These are phyloP conservation scores for Coniferiporia sulphurascens DNA, from an alignment of 1,284 basidiomycete genomes.

Conservation along the genomic window DNA sequence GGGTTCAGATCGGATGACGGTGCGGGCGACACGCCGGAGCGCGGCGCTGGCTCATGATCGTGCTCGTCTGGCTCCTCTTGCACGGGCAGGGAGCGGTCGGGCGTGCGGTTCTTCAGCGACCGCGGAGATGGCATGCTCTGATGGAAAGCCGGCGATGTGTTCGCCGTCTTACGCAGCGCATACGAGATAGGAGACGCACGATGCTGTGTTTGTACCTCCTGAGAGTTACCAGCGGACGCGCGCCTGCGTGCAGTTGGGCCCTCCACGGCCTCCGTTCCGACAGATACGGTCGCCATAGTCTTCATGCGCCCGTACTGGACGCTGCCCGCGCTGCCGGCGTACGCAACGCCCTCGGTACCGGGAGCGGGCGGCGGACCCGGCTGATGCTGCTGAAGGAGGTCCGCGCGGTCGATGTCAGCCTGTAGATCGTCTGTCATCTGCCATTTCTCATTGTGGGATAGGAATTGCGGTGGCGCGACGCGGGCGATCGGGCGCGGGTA, in stretches of 20 bases:
- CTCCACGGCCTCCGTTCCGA: not conserved
- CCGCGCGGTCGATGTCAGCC: constrained; percentile 62
- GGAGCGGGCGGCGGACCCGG: constrained; percentile 27
- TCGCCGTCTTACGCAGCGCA: constrained; percentile 36
- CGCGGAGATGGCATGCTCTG: constrained; percentile 56
- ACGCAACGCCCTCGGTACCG: constrained; percentile 45
- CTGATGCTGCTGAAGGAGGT: constrained; percentile 34
- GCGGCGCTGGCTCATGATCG: constrained; percentile 27
- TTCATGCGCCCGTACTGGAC: constrained; percentile 19
- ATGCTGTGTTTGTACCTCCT: constrained; percentile 26
- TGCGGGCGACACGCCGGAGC: constrained; percentile 41
- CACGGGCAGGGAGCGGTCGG: constrained; percentile 68
- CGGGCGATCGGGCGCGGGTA: constrained; percentile 31
- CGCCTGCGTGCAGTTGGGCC: constrained; percentile 15
- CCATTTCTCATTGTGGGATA: constrained; percentile 52
- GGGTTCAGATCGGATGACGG: constrained; percentile 53
- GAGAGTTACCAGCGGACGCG: constrained; percentile 18
- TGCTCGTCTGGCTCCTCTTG: constrained; percentile 70
- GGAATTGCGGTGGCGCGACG: constrained; percentile 46
- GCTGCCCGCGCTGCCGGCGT: constrained; percentile 44
- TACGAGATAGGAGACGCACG: constrained; percentile 32
- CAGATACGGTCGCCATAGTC: not conserved
- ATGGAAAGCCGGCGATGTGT: constrained; percentile 35
- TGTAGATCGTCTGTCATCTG: constrained; percentile 64
- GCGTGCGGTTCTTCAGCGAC: constrained; percentile 50